Base-by-base conservation (phyloP, 2,329 filamentous ascomycete species). In the Aspergillus fumigatiaffinis region DNA sequence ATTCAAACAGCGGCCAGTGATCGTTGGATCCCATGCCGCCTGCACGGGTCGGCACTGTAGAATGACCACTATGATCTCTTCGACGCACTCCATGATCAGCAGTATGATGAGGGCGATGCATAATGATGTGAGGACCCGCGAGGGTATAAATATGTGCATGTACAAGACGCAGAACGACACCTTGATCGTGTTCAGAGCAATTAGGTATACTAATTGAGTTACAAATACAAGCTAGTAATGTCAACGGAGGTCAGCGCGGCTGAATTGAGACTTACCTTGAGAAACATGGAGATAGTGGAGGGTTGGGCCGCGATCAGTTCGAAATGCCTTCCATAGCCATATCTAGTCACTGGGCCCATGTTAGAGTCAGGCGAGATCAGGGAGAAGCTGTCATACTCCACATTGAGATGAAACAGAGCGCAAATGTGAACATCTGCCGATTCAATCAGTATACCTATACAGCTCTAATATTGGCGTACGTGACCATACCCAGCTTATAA, bases 1-100 rank as follows among this genome's bases (percentile, higher is more conserved):
- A 7, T 54, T 10, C 5, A 66, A 44, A 9, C 64, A 66, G 26
- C 54, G 53, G 4, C 64, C 64, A 1, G 55, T 28, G 3, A 56
- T 46, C 1, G 60, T 55, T 1, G 58, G 50, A 41, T 62, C 61
- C 64, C 64, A 66, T 4, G 63, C 63, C 48, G 60, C 65, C 21
- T 54, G 41, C 21, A 66, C 47, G 3, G 64, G 64, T 9, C n/a
- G 54, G 26, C 64, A 66, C 46, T 66, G 64, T 23, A 66, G 63
- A 20, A 64, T 59, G 79, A 84, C 21, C 87, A 92, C 67, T 84
- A 88, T 46, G 87, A 88, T 20, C 86, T 92, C 1, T 82, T 90
- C 4, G 87, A 89, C 68, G 82, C 85, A 1, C 87, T 87, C 69
- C 79, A 84, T 1, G 82, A 89, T 65, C 79, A 89, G 28, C 2